Base-by-base conservation (phyloP, 495 filamentous ascomycete genomes). In the Penicillium diatomitis region DNA sequence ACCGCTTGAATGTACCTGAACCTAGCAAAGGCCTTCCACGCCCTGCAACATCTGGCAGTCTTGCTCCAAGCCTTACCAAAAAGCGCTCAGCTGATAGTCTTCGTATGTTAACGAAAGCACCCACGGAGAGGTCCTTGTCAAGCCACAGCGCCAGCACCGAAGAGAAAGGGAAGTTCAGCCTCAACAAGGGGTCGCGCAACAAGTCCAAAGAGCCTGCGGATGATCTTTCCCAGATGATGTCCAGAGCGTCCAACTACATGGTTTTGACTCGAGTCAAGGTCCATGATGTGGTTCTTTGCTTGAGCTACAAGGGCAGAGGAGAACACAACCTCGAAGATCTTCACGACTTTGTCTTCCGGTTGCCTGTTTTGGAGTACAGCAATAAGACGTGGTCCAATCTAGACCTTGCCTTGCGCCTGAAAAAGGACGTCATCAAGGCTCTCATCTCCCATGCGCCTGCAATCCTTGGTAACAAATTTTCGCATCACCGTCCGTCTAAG, bases 311-410 rank as follows among this genome's bases (percentile, higher is more conserved):
- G 64, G 92, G 94, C 50, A 91, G 85, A 65, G 89, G 88, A 38
- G 86, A 95, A 47, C 88, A 89, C 57, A 99, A 97, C 57, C 70
- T 98, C 43, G 87, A 95, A 69, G 92, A 98, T 64, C 82, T 98
- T 8, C 92, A 98, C 65, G 84, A 96, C 57, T 91, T 98, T 51
- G 92, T 97, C 50, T 98, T 98, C 77, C 84, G 89, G 12, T 80
- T 99, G 60, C 92, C 92, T 5, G 85, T 86, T 10, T 81, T 99
- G 36, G 92, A 99, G 62, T 97, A 95, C 64, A 79, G 87, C 43
- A 97, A 99, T 72, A 97, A 96, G 70, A 97, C 90, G 7, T 99
- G 92, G 92, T 96, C 91, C 11, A 97, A 97, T 63, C 80, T 97
- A 6, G 92, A 99, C 53, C 79, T 99, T 8, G 90, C 91, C 1